Percentiles rank a stretch among this genome's conserved stretches.
Evolutionary conservation across 169 alveolate genomes (phyloP).

Genomic region (Plasmodium yoelii): DNA sequence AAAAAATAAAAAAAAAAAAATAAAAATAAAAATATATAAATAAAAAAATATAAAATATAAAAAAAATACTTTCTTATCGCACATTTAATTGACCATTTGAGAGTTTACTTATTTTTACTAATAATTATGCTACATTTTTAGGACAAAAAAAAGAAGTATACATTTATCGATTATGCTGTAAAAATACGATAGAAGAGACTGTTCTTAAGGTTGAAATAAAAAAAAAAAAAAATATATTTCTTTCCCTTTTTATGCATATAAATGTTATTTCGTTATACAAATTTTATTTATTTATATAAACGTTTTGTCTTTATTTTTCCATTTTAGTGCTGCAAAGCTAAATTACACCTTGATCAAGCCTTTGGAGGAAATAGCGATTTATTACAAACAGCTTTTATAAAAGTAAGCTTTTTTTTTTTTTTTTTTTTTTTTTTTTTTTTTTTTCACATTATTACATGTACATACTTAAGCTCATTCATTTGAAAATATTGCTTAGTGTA

Average conservation of each 20-base stretch:
- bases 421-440: background rate
- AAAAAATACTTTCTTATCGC: too few relatives aligned
- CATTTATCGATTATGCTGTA: conserved; percentile 91
- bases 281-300: background rate
- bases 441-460: background rate
- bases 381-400: conserved; percentile 82
- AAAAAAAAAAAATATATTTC: background rate
- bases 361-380: conserved; percentile 88
- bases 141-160: conserved; percentile 93
- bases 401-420: conserved; percentile 40
- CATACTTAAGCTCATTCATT: too few relatives aligned
- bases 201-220: conserved; percentile 80
- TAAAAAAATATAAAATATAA: too few relatives aligned
- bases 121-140: background rate
- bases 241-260: too few relatives aligned
- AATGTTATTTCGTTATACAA: too few relatives aligned
- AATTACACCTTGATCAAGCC: conserved; percentile 87
- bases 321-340: conserved; percentile 86
- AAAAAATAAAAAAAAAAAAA: too few relatives aligned
- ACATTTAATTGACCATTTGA: too few relatives aligned
- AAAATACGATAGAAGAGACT: conserved; percentile 92
- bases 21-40: too few relatives aligned
- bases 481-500: background rate
- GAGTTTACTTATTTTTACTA: too few relatives aligned
- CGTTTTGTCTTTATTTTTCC: background rate